These are phyloP conservation scores for Apiospora saccharicola DNA, from an alignment of 2,329 filamentous ascomycete species.

Conservation along the genomic window DNA sequence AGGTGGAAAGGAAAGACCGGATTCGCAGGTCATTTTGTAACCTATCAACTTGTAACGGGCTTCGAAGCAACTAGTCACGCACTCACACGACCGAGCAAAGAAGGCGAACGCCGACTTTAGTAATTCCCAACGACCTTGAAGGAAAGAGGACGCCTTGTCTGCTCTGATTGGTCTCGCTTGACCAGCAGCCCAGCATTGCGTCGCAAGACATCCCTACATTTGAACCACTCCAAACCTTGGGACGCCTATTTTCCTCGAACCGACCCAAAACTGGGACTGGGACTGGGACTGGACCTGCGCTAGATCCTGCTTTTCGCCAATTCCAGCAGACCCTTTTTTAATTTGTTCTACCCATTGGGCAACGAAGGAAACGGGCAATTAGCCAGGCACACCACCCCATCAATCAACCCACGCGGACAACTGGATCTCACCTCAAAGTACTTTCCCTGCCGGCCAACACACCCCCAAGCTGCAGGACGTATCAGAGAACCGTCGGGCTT, in stretches of 20 bases:
- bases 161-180: slow-evolving; percentile 9
- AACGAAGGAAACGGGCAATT: slow-evolving; percentile 13
- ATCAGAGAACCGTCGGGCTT: background rate
- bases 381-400: background rate
- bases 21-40: slow-evolving; percentile 19
- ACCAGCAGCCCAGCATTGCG: background rate
- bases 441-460: background rate
- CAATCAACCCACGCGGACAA: background rate
- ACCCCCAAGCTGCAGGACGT: background rate
- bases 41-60: slow-evolving; percentile 15
- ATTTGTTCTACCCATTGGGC: background rate
- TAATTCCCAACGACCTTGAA: background rate
- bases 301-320: slow-evolving; percentile 17
- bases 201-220: slow-evolving; percentile 11
- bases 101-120: background rate
- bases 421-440: slow-evolving; percentile 5
- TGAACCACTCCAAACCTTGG: slow-evolving; percentile 2
- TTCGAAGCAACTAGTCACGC: slow-evolving; percentile 3
- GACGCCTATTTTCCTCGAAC: slow-evolving; percentile 19
- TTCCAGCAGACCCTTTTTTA: slow-evolving; percentile 5
- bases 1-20: background rate
- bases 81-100: background rate
- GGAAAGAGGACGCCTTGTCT: background rate
- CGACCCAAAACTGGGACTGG: slow-evolving; percentile 18
- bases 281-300: slow-evolving; percentile 4